phyloP scores from a whole-genome alignment of 208 protist species.

The Leishmania guyanensis region DNA sequence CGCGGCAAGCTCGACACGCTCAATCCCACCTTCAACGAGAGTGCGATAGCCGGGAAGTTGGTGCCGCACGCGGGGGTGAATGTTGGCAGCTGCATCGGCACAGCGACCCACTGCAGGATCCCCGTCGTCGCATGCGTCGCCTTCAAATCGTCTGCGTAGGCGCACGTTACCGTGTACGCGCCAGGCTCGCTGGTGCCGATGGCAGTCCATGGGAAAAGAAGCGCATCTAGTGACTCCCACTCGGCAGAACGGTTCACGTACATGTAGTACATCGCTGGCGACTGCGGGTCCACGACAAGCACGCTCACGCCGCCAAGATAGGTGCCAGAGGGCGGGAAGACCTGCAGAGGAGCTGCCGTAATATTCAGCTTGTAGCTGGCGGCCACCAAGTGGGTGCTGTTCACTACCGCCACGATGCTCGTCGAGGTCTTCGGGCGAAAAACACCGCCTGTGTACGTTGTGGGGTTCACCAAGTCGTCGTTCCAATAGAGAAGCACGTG shows the following conservation, averaged over 20 bases:
- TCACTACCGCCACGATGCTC: constrained; percentile 50
- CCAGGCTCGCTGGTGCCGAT: constrained; percentile 43
- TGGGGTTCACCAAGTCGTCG: constrained; percentile 34
- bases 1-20: constrained; percentile 24
- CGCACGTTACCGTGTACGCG: constrained; percentile 47
- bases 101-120: constrained; percentile 30
- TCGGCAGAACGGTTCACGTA: constrained; percentile 42
- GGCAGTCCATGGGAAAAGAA: constrained; percentile 33
- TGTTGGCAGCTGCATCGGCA: constrained; percentile 35
- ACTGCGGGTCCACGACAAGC: constrained; percentile 40
- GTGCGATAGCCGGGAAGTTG: constrained; percentile 39
- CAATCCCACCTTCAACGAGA: constrained; percentile 35
- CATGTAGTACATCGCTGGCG: constrained; percentile 40
- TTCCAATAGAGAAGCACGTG: constrained; percentile 45
- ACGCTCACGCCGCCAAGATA: constrained; percentile 61
- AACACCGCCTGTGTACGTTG: constrained; percentile 33
- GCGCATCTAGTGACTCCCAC: constrained; percentile 18
- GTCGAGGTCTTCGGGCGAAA: constrained; percentile 58
- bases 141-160: constrained; percentile 51
- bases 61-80: constrained; percentile 44
- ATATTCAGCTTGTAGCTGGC: constrained; percentile 45
- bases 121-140: constrained; percentile 19
- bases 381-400: constrained; percentile 22
- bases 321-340: constrained; percentile 56
- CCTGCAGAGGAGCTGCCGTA: constrained; percentile 31